Conservation (phyloP, 2,329 filamentous ascomycete genomes). For the Curvularia sp. region DNA sequence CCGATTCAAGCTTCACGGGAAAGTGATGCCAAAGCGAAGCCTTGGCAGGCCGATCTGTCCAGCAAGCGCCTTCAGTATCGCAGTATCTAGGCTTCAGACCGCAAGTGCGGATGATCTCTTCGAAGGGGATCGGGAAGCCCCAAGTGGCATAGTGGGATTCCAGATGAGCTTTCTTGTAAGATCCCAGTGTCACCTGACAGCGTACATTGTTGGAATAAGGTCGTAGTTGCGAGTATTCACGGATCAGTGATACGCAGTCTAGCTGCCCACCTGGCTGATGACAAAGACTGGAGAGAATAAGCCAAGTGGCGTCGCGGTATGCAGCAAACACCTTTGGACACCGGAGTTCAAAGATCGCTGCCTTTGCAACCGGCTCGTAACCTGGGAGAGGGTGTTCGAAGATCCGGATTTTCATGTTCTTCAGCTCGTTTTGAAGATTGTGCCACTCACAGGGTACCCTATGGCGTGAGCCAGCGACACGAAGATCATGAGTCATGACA, state of each 20-base stretch:
- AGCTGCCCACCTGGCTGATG: constrained; percentile 8
- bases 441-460: constrained; percentile 55
- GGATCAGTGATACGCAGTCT: constrained; percentile 31
- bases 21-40: constrained; percentile 58
- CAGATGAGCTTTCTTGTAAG: constrained; percentile 56
- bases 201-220: constrained; percentile 24
- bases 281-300: constrained; percentile 52
- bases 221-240: constrained; percentile 44
- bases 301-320: constrained; percentile 63
- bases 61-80: constrained; percentile 51
- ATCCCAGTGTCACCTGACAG: constrained; percentile 52
- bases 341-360: constrained; percentile 61
- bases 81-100: constrained; percentile 58
- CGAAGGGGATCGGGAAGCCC: constrained; percentile 52
- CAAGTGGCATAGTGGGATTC: constrained; percentile 58
- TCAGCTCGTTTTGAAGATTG: constrained; percentile 44
- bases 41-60: constrained; percentile 44
- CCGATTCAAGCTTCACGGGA: constrained; percentile 47
- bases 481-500: constrained; percentile 24
- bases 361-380: constrained; percentile 46
- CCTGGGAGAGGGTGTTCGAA: constrained; percentile 61
- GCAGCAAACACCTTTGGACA: constrained; percentile 54
- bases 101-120: constrained; percentile 56
- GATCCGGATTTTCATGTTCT: constrained; percentile 54
- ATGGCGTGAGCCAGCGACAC: constrained; percentile 15